A percentile compares a stretch with the other conserved stretches of the same genome.
Conservation (phyloP, 2,329 filamentous ascomycete species). For the Beauveria varroae region DNA sequence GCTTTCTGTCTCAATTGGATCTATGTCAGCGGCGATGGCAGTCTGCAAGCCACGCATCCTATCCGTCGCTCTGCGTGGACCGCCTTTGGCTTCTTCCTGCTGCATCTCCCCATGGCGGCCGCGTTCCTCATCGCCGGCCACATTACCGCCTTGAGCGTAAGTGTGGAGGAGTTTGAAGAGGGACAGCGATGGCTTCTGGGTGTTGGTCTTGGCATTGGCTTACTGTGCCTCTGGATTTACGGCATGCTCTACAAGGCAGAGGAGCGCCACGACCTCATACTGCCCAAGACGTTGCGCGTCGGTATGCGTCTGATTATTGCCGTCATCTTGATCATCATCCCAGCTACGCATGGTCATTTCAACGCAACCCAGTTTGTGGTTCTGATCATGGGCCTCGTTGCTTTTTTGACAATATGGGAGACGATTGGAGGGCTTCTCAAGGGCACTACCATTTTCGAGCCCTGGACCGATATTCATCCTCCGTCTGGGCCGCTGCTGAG, state of each 20-base stretch:
- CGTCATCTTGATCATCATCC: constrained; percentile 27
- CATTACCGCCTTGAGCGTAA: constrained; percentile 33
- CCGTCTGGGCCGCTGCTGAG: constrained; percentile 15
- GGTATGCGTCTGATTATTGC: constrained; percentile 26
- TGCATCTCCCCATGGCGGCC: constrained; percentile 38
- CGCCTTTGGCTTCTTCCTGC: constrained; percentile 36
- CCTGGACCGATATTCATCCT: constrained; percentile 23
- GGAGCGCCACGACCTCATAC: constrained; percentile 26
- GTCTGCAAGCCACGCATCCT: constrained; percentile 34
- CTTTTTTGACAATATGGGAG: constrained; percentile 36
- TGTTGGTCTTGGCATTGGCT: constrained; percentile 36
- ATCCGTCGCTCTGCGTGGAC: constrained; percentile 36
- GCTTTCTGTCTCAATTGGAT: constrained; percentile 44
- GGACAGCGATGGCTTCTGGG: constrained; percentile 41
- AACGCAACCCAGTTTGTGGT: constrained; percentile 29
- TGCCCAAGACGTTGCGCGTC: constrained; percentile 27
- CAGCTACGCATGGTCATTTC: constrained; percentile 26
- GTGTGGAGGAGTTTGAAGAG: constrained; percentile 30
- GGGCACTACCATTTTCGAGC: constrained; percentile 25
- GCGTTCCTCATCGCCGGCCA: constrained; percentile 40
- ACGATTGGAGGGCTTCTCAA: constrained; percentile 29
- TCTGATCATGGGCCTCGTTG: constrained; percentile 35
- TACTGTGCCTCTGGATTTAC: constrained; percentile 36
- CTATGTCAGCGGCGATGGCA: constrained; percentile 41
- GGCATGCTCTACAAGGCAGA: constrained; percentile 33